Base-by-base conservation (phyloP, 768 basidiomycete genomes). In the Hemileccinum rubropunctum region DNA sequence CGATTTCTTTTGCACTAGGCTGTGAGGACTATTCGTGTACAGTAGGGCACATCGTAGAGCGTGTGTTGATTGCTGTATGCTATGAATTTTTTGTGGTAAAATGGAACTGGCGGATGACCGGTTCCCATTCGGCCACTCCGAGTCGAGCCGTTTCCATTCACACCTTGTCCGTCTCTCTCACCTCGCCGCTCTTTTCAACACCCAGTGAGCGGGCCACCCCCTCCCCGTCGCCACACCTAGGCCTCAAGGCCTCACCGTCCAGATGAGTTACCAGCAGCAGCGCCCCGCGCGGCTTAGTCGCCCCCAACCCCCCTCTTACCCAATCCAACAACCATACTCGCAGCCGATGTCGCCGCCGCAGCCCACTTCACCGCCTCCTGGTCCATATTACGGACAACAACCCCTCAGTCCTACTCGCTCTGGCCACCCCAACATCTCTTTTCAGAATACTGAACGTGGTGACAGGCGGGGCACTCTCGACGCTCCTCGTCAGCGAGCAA, bases 371-470 rank as follows among this genome's bases (percentile, higher is more conserved):
- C 51, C 54, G 2, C 34, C 58, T 18, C 49, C 58, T 7, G 54
- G 49, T 5, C 12, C 34, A 30, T 50, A 52, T 38, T 53, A 66
- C n/a, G 47, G 38, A 3, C 64, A 61, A 36, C 65, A 36, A 27
- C 43, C 52, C 36, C 18, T 48, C 43, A 56, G 35, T 42, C 47
- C 28, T 30, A 3, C 61, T 18, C 66, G 66, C 23, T 38, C 59
- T 15, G 42, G n/a, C 14, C 53, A 54, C 33, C 57, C 73, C 38
- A 77, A 74, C 57, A 83, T 91, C 21, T 84, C 84, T 32, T 91
- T 91, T 63, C 83, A 84, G 66, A 76, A 74, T 48, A 73, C 57
- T 15, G 88, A 91, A 64, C 79, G 77, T 61, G 88, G 88, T 42
- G 87, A 88, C 69, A 79, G 87, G 47, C 75, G 72, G 20, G 75